Percentiles rank a stretch among this genome's conserved stretches.
These are phyloP conservation scores for Leptosphaerulina australis DNA, from an alignment of 2,329 filamentous ascomycete species.

Conservation along the genomic window DNA sequence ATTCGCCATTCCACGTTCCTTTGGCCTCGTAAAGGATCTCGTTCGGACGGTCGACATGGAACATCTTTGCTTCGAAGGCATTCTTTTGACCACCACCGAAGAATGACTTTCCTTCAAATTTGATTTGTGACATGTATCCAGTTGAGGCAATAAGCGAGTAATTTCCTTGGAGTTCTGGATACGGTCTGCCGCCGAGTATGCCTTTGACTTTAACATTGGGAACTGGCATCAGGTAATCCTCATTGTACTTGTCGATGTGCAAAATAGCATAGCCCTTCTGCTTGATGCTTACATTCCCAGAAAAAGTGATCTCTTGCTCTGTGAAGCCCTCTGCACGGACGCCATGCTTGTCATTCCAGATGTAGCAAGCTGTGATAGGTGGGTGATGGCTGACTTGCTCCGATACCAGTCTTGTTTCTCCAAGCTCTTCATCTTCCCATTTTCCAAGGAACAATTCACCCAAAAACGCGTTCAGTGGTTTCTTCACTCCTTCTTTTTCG, in stretches of 20 bases:
- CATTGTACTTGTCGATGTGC: constrained; percentile 52
- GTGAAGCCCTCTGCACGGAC: constrained; percentile 55
- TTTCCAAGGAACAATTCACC: constrained; percentile 55
- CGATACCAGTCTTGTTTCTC: constrained; percentile 50
- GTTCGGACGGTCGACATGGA: constrained; percentile 41
- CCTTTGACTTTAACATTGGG: constrained; percentile 56
- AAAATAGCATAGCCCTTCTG: constrained; percentile 55
- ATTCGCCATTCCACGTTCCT: constrained; percentile 52
- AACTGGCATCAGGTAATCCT: constrained; percentile 54
- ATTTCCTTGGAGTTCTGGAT: constrained; percentile 52
- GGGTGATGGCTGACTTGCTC: constrained; percentile 57
- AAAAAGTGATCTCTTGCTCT: constrained; percentile 55
- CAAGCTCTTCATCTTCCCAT: constrained; percentile 41
- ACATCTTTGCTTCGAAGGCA: constrained; percentile 48
- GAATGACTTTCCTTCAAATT: constrained; percentile 53
- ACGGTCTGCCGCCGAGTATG: constrained; percentile 51
- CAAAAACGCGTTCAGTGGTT: constrained; percentile 59
- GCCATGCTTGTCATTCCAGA: constrained; percentile 54
- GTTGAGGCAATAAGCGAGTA: constrained; percentile 52
- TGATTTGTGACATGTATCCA: constrained; percentile 51
- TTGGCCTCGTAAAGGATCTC: constrained; percentile 48
- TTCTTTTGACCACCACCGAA: constrained; percentile 52
- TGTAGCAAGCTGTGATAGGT: constrained; percentile 55
- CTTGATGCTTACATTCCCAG: constrained; percentile 53
- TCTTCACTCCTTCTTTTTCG: constrained; percentile 54